These are phyloP conservation scores for Coniochaeta sp. DNA, from an alignment of 2,329 filamentous ascomycete genomes.

Conservation along the genomic window DNA sequence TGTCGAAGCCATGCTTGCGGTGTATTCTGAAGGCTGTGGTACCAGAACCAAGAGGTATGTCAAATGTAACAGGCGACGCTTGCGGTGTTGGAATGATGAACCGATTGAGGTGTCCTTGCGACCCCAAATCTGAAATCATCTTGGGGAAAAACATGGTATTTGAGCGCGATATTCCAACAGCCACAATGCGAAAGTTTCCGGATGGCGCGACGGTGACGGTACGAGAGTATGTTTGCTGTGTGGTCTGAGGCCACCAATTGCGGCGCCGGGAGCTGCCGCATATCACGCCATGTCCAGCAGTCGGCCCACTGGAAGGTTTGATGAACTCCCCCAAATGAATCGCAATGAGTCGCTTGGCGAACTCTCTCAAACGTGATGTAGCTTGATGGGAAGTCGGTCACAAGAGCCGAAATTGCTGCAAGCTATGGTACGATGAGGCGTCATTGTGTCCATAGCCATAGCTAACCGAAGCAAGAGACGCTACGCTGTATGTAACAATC, in stretches of 20 bases:
- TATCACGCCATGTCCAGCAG: background rate
- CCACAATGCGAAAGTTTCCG: background rate
- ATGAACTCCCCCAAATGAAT: background rate
- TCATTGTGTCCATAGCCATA: background rate
- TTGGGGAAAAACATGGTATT: background rate
- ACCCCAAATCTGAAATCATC: background rate
- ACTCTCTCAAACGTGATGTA: background rate
- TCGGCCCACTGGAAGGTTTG: background rate
- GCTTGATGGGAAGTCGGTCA: background rate
- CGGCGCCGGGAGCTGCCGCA: background rate
- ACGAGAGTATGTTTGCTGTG: background rate
- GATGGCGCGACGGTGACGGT: background rate
- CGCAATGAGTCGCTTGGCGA: background rate
- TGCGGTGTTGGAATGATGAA: background rate
- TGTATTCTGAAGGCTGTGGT: background rate
- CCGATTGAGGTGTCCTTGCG: background rate
- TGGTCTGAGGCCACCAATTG: background rate
- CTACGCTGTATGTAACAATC: no score
- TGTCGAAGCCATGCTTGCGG: conserved; percentile 11
- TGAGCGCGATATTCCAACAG: background rate
- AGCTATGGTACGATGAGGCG: background rate
- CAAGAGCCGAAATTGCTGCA: background rate
- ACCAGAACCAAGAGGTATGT: background rate
- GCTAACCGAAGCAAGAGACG: no score
- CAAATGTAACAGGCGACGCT: background rate